Percentiles rank a stretch among this genome's conserved stretches.
Evolutionary conservation across 495 filamentous ascomycete genomes (phyloP).

Genomic region (Aspergillus bertholletiae): DNA sequence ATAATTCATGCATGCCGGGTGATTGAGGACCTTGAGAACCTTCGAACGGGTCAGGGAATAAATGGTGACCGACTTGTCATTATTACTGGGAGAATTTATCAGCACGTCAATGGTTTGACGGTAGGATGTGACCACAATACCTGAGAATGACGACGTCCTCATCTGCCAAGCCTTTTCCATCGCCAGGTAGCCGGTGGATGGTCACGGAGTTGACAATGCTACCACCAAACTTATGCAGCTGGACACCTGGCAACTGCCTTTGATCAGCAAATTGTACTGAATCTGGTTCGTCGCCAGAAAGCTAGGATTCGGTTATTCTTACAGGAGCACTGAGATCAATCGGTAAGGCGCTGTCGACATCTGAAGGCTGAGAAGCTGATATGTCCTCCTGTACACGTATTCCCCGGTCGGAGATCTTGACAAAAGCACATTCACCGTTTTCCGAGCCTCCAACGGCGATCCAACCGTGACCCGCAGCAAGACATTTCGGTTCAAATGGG

Average conservation of each 20-base stretch:
- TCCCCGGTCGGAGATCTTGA: constrained; percentile 52
- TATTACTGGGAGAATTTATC: constrained; percentile 56
- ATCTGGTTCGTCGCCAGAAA: constrained; percentile 19
- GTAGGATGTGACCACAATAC: constrained; percentile 24
- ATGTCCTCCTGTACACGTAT: constrained; percentile 26
- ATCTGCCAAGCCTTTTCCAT: constrained; percentile 42
- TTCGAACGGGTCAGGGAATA: constrained; percentile 64
- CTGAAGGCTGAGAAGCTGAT: constrained; percentile 35
- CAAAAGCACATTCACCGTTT: constrained; percentile 77
- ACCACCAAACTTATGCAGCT: constrained; percentile 51
- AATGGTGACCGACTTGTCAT: constrained; percentile 80
- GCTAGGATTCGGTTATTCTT: constrained; percentile 25
- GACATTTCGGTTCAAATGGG: constrained; percentile 78
- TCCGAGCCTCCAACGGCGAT: constrained; percentile 82
- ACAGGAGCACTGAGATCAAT: constrained; percentile 47
- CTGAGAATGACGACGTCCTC: constrained; percentile 66
- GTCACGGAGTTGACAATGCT: constrained; percentile 70
- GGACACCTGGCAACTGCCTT: constrained; percentile 41
- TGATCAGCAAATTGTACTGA: constrained; percentile 30
- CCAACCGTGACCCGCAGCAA: constrained; percentile 81
- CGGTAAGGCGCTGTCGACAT: constrained; percentile 61
- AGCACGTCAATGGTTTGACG: background rate
- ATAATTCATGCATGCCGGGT: constrained; percentile 84
- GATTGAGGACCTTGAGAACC: constrained; percentile 63
- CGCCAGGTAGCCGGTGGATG: constrained; percentile 56